Evolutionary conservation across 306 rosid species (phyloP), one percentile per base, ranked within the genome.

Genomic region (Lathyrus aphaca): DNA sequence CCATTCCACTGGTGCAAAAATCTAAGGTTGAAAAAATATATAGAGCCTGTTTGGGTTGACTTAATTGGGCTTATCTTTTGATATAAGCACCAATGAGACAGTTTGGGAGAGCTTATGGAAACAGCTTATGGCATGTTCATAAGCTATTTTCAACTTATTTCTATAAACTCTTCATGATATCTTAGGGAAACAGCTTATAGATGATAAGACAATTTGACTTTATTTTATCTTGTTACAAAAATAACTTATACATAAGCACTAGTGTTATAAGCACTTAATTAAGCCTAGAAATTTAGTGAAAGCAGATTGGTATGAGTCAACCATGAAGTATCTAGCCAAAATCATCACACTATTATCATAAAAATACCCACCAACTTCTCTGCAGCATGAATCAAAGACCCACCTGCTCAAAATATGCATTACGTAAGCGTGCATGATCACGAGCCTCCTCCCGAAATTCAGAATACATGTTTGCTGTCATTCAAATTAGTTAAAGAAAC

Each of bases 371-470:
- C 19, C 37, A 35, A 74, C 72, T 61, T 58, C 67, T 57, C 32
- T 21, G 56, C 16, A 27, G 42, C 48, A 57, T 46, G 73, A 64
- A 37, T 32, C 69, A 23, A 70, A 67, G 56, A 70, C 84, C 80
- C 75, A 88, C 98, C 98, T 93, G 98, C 74, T 93, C 98, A 82
- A 93, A 88, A 75, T 86, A 90, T 48, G 90, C 91, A 85, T 93
- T 93, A 11, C 98, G 97, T 27, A 93, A 42, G 40, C 94, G 97
- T 66, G 98, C 98, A 82, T 93, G 98, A 79, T 86, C 98, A 30
- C 97, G 94, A 68, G 98, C 98, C 86, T 90, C 98, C 84, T 86
- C 98, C 78, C 97, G 89, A 79, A 86, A 79, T 78, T 93, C 96
- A 74, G 98, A 83, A 82, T 90, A 93, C 91, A 93, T 85, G 82